These are phyloP conservation scores for Brettanomyces bruxellensis DNA, from an alignment of 805 yeast species.

Conservation along the genomic window DNA sequence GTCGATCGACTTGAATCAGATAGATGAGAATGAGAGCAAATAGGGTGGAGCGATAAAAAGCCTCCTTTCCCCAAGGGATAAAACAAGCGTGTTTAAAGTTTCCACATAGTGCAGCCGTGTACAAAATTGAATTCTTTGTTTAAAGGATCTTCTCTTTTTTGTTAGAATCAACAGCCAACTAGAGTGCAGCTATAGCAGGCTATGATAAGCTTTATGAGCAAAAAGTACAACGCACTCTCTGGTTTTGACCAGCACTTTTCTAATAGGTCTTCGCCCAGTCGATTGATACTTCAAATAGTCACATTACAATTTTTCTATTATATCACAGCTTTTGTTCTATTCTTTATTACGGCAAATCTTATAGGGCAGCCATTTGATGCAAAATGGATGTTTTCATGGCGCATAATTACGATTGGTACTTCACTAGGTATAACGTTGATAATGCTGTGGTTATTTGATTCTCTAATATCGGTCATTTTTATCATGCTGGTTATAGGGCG, in stretches of 20 bases:
- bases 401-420: conserved; percentile 59
- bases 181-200: too few relatives aligned
- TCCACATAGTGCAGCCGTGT: too few relatives aligned
- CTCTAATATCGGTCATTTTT: conserved; percentile 75
- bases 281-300: conserved; percentile 48
- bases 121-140: too few relatives aligned
- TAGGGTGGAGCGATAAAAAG: too few relatives aligned
- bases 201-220: background rate
- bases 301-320: conserved; percentile 75
- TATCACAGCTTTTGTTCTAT: conserved; percentile 55
- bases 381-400: conserved; percentile 78
- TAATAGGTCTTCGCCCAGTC: conserved; percentile 2
- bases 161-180: too few relatives aligned
- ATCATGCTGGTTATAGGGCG: conserved; percentile 85
- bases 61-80: too few relatives aligned
- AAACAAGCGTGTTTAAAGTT: too few relatives aligned
- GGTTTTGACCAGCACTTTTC: conserved; percentile 4
- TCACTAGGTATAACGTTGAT: conserved; percentile 73
- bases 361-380: conserved; percentile 62
- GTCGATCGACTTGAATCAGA: too few relatives aligned
- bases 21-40: too few relatives aligned
- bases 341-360: conserved; percentile 55
- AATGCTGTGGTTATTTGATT: conserved; percentile 72
- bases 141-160: too few relatives aligned
- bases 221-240: background rate